Percentiles rank a stretch among this genome's conserved stretches.
Evolutionary conservation across 768 basidiomycete species (phyloP).

Genomic region (Tulasnella sp.): DNA sequence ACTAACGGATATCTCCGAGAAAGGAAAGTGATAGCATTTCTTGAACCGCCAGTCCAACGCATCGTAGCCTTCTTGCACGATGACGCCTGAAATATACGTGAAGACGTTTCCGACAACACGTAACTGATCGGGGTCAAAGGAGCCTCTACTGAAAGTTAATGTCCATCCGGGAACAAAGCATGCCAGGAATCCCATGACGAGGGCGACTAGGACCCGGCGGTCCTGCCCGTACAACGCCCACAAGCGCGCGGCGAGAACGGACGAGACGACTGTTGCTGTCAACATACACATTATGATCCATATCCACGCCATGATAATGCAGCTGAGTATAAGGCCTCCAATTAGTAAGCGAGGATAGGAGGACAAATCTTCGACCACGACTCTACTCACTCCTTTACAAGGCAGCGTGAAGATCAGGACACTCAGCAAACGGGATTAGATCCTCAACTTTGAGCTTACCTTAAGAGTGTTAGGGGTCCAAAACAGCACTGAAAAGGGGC

Average conservation of each 20-base stretch:
- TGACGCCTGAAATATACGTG: background rate
- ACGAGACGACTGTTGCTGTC: background rate
- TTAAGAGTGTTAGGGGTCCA: background rate
- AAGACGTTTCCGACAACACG: background rate
- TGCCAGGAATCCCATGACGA: background rate
- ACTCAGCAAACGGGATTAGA: background rate
- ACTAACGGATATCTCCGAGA: background rate
- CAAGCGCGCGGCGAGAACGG: background rate
- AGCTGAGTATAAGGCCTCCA: background rate
- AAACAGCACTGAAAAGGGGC: background rate
- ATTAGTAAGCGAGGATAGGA: background rate
- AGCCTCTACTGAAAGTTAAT: background rate
- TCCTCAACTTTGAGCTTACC: background rate
- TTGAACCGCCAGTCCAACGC: background rate
- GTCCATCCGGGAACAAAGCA: background rate
- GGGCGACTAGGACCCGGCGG: background rate
- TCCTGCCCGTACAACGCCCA: conserved; percentile 3
- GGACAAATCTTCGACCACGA: background rate
- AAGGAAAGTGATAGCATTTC: background rate
- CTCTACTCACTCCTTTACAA: background rate
- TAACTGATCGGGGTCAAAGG: background rate
- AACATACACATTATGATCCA: background rate
- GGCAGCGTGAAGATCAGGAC: too few species aligned
- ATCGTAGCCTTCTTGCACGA: background rate
- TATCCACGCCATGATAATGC: background rate